Percentiles rank a stretch among this genome's conserved stretches.
Evolutionary conservation across 345 rosid genomes (phyloP).

Genomic region (Trapa bicornis): DNA sequence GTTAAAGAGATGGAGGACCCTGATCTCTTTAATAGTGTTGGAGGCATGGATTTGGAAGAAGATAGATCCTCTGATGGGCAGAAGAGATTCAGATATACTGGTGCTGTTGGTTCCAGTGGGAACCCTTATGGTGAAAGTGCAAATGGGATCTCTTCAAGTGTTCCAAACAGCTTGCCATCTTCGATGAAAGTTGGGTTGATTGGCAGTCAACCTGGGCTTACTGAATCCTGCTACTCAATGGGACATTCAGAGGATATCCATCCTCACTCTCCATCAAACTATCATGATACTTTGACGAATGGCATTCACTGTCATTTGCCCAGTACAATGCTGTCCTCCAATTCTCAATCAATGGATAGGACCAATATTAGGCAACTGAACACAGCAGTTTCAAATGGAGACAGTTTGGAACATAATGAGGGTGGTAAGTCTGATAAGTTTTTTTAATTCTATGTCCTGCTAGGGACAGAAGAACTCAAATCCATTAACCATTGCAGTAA

Average conservation of each 20-base stretch:
- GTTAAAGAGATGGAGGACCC: conserved; percentile 34
- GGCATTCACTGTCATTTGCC: not conserved
- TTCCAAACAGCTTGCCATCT: conserved; percentile 56
- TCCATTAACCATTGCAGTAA: too few species aligned
- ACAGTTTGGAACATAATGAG: not conserved
- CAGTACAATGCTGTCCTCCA: not conserved
- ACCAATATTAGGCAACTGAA: not conserved
- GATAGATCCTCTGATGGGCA: conserved; percentile 19
- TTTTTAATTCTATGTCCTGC: not conserved
- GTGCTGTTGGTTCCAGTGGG: conserved; percentile 18
- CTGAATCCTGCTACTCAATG: conserved; percentile 32
- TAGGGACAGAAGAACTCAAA: too few species aligned
- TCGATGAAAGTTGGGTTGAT: conserved; percentile 39
- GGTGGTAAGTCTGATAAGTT: conserved; percentile 3
- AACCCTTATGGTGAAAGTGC: conserved; percentile 38
- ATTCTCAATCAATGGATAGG: conserved; percentile 1
- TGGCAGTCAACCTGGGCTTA: conserved; percentile 43
- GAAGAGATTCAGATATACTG: conserved; percentile 18
- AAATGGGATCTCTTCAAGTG: conserved; percentile 42
- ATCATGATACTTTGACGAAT: conserved; percentile 33
- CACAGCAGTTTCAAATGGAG: not conserved
- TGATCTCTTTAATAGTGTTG: conserved; percentile 53
- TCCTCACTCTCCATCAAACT: conserved; percentile 71
- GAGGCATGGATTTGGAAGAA: conserved; percentile 63
- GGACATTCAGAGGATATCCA: conserved; percentile 41